Evolutionary conservation across 805 yeast genomes (phyloP).

Genomic region (Candida morakotiae): DNA sequence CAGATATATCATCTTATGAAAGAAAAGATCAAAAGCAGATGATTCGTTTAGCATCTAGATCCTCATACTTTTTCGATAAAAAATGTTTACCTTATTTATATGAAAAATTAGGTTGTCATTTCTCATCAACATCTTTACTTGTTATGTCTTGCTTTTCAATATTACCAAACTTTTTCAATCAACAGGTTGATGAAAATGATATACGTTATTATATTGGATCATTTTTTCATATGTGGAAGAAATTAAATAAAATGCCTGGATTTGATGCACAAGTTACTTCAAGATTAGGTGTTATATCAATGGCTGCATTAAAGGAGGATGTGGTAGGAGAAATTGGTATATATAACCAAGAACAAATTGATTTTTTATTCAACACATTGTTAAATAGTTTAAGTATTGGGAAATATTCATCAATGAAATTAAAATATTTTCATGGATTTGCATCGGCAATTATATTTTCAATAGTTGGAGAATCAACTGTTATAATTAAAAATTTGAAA

Average conservation of each 20-base stretch:
- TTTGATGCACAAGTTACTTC: conserved; percentile 65
- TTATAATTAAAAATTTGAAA: conserved; percentile 49
- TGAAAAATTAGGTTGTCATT: conserved; percentile 46
- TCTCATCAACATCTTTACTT: conserved; percentile 49
- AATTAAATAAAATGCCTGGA: conserved; percentile 43
- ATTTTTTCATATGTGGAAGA: conserved; percentile 69
- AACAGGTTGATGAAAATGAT: conserved; percentile 28
- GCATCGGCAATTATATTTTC: conserved; percentile 54
- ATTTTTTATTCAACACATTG: conserved; percentile 54
- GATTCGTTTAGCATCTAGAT: conserved; percentile 48
- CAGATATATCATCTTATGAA: conserved; percentile 46
- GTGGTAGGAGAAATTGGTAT: conserved; percentile 57
- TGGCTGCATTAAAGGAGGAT: conserved; percentile 34
- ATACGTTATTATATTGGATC: conserved; percentile 59
- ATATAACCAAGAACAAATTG: conserved; percentile 58
- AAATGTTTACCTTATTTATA: conserved; percentile 47
- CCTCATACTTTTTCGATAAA: conserved; percentile 52
- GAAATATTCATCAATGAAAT: conserved; percentile 41
- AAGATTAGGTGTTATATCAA: conserved; percentile 58
- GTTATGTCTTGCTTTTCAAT: conserved; percentile 51
- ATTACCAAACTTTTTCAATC: conserved; percentile 45
- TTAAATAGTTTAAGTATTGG: conserved; percentile 44
- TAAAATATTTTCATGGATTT: conserved; percentile 40
- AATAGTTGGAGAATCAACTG: conserved; percentile 47
- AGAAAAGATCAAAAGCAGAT: conserved; percentile 46